These are phyloP conservation scores for Daldinia bambusicola DNA, from an alignment of 495 filamentous ascomycete species.

Conservation along the genomic window DNA sequence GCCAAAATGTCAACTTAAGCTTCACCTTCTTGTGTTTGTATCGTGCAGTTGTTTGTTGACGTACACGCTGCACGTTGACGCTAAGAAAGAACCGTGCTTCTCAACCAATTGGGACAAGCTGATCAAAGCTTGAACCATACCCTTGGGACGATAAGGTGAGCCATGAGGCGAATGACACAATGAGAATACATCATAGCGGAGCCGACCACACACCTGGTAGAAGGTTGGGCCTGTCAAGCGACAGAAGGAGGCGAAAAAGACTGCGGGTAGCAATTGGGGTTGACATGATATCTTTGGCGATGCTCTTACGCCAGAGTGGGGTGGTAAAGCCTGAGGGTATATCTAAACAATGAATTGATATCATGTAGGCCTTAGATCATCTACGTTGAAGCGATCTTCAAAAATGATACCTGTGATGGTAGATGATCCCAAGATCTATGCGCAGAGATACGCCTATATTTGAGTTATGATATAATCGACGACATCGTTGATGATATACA, in stretches of 20 bases:
- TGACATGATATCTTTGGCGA: neutral
- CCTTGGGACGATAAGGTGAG: constrained; percentile 24
- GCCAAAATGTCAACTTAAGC: constrained; percentile 12
- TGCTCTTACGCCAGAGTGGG: neutral
- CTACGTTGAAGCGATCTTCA: neutral
- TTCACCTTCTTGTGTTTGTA: constrained; percentile 13
- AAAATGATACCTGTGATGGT: neutral
- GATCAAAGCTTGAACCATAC: neutral
- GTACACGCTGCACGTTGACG: constrained; percentile 11
- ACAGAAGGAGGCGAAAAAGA: constrained; percentile 15
- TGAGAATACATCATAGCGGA: constrained; percentile 15
- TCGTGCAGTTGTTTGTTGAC: constrained; percentile 9
- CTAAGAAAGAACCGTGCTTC: neutral
- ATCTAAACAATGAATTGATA: neutral
- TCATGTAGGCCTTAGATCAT: neutral
- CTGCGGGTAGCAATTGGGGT: constrained; percentile 4
- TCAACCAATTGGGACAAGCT: constrained; percentile 15
- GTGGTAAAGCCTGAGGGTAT: neutral
- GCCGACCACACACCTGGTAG: neutral
- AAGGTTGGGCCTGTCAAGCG: neutral
- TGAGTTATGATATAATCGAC: constrained; percentile 13
- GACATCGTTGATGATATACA: constrained; percentile 14
- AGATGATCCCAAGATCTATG: neutral
- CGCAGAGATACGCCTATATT: neutral
- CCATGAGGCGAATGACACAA: constrained; percentile 17